A percentile compares a stretch with the other conserved stretches of the same genome.
Conservation (phyloP, 768 basidiomycete species). For the Tulasnella sp. region DNA sequence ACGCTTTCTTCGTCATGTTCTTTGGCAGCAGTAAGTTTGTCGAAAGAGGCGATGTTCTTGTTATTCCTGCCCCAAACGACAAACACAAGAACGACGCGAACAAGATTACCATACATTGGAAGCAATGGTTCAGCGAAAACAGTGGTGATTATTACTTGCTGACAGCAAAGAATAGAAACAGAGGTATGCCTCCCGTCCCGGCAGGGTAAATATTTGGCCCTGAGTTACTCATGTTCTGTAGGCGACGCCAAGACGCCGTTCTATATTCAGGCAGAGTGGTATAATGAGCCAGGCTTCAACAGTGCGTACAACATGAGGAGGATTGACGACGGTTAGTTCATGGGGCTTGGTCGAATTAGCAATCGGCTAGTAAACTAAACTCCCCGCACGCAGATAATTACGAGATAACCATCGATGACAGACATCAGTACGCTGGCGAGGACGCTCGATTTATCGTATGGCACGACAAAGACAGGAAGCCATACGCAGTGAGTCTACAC, state of each 20-base stretch:
- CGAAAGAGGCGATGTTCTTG: neutral
- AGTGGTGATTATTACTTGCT: neutral
- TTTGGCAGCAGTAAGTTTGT: neutral
- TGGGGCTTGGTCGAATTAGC: too few relatives aligned
- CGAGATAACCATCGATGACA: neutral
- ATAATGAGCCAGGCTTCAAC: neutral
- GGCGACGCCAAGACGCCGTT: neutral
- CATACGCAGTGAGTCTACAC: too few relatives aligned
- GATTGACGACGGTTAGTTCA: neutral
- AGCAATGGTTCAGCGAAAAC: neutral
- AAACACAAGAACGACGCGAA: neutral
- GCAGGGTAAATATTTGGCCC: neutral
- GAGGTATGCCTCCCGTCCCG: neutral
- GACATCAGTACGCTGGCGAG: neutral
- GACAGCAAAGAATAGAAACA: neutral
- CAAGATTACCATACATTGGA: neutral
- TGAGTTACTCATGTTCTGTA: neutral
- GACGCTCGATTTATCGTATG: too few relatives aligned
- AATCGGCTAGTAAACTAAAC: too few relatives aligned
- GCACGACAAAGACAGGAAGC: too few relatives aligned
- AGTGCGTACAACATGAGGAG: neutral
- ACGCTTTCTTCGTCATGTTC: too few relatives aligned
- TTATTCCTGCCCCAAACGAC: neutral
- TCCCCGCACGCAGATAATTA: neutral
- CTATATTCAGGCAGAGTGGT: neutral